Evolutionary conservation across 129 eudicot species (phyloP), one percentile per base, ranked within the genome.

Genomic region (Smallanthus sonchifolius): DNA sequence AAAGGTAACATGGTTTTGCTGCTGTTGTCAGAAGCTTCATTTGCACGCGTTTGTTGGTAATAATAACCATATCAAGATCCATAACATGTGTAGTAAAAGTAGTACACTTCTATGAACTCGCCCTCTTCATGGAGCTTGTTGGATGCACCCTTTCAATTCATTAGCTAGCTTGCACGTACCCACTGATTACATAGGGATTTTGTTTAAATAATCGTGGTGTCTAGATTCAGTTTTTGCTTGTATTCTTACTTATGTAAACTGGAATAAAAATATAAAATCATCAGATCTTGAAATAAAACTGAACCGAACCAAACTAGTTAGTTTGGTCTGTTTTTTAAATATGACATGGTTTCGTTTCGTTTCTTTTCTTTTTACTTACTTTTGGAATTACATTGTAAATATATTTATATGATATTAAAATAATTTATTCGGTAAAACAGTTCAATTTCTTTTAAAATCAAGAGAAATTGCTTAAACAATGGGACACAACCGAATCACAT

Each of bases 1-100:
- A n/a, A 68, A 76, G 67, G 43, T 61, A 61, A 34, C 19, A 32
- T 16, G 52, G 75, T 36, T 77, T 55, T 68, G 59, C 45, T 76
- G 73, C 38, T 28, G 19, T 55, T 67, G 48, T 32, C 35, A 10
- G 67, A 61, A 61, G 67, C 20, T 61, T 61, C 67, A 0, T 61
- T 34, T 61, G 67, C 24, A 61, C 67, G 19, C 24, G 20, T 51
- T n/a, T 45, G 52, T 43, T 74, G 38, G 78, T 59, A 47, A 42
- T 51, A 57, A 42, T 34, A 59, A 57, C 67, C 49, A 20, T 72
- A 44, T 37, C 28, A 57, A 20, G 44, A 42, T 35, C 44, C 40
- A 19, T 30, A 60, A 52, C n/a, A 9, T 32, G 34, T 60, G 44
- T 42, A 36, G n/a, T 61, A 49, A 62, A 47, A 34, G 65, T 49